Evolutionary conservation across 306 rosid species (phyloP), one percentile per base, ranked within the genome.

Genomic region (Phaseolus lunatus): DNA sequence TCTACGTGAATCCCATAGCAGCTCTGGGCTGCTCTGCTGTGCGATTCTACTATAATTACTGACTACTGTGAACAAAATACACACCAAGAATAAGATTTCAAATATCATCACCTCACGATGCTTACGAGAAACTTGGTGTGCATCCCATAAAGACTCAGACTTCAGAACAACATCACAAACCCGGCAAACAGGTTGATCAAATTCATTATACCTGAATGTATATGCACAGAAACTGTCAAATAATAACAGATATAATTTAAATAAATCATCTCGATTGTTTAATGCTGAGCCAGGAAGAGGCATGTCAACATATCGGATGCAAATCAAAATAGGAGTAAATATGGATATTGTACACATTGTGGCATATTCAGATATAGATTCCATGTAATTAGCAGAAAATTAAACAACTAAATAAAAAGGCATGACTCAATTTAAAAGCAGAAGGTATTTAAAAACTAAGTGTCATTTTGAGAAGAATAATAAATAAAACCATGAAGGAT

Each of bases 51-150:
- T 58, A 57, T 26, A 29, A 22, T 19, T 15, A 14, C 15, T 3
- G 9, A 59, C 19, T 15, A 27, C 19, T 59, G 24, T 13, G 64
- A 8, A 65, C 5, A 39, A 18, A n/a, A 20, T 62, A 33, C 44
- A 35, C 11, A 65, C 19, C 11, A 65, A 35, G 70, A 78, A 14
- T 1, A 5, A 41, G 45, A 73, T 39, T 35, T 67, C 14, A 73
- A 50, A 64, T 27, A 58, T 83, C 73, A 90, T 85, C 85, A 92
- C 99, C 99, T 95, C 97, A 12, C 83, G 94, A 86, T 95, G 99
- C 85, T 89, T 95, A 71, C 97, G 97, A 67, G 97, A 95, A 75
- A 86, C 89, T 85, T 91, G 97, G 79, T 95, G 99, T 16, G 92
- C 94, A 67, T 66, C 71, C 71, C 99, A 95, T 45, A 67, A 56